phyloP scores from a whole-genome alignment of 2,329 filamentous ascomycete species.

The Sclerotinia sclerotiorum region DNA sequence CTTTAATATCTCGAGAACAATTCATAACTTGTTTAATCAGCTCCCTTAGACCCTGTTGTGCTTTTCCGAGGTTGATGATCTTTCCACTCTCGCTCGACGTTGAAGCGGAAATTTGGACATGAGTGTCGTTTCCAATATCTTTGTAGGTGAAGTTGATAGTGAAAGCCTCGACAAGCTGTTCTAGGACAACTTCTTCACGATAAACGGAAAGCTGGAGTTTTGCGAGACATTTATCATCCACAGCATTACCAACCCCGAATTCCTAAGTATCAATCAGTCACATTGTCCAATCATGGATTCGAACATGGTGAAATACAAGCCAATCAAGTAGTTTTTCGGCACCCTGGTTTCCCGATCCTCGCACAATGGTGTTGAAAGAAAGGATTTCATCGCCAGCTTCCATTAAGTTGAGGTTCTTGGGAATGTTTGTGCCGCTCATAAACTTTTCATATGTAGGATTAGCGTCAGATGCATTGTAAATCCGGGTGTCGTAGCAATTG shows the following conservation, averaged over 20 bases:
- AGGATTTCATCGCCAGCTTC: slow-evolving; percentile 9
- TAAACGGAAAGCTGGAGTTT: slow-evolving; percentile 36
- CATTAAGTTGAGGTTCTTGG: background rate
- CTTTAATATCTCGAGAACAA: background rate
- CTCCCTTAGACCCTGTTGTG: slow-evolving; percentile 19
- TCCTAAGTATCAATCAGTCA: slow-evolving; percentile 29
- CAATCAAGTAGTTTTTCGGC: slow-evolving; percentile 35
- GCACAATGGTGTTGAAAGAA: slow-evolving; percentile 17
- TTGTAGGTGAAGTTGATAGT: slow-evolving; percentile 32
- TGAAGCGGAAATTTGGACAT: slow-evolving; percentile 17
- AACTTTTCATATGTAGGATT: slow-evolving; percentile 2
- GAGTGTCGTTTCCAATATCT: slow-evolving; percentile 1
- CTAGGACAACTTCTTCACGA: slow-evolving; percentile 24
- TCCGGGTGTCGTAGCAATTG: slow-evolving; percentile 15
- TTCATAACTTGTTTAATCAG: slow-evolving; percentile 17
- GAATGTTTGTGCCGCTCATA: slow-evolving; percentile 16
- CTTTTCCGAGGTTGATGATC: slow-evolving; percentile 7
- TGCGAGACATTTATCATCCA: slow-evolving; percentile 30
- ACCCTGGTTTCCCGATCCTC: slow-evolving; percentile 20
- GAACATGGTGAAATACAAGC: slow-evolving; percentile 28
- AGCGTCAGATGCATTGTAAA: slow-evolving; percentile 11
- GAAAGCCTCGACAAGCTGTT: slow-evolving; percentile 34
- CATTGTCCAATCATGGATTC: background rate
- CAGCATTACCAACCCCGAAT: slow-evolving; percentile 30
- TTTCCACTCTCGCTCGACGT: background rate